These are phyloP conservation scores for Alternaria incomplexa DNA, from an alignment of 2,329 filamentous ascomycete species.

Conservation along the genomic window DNA sequence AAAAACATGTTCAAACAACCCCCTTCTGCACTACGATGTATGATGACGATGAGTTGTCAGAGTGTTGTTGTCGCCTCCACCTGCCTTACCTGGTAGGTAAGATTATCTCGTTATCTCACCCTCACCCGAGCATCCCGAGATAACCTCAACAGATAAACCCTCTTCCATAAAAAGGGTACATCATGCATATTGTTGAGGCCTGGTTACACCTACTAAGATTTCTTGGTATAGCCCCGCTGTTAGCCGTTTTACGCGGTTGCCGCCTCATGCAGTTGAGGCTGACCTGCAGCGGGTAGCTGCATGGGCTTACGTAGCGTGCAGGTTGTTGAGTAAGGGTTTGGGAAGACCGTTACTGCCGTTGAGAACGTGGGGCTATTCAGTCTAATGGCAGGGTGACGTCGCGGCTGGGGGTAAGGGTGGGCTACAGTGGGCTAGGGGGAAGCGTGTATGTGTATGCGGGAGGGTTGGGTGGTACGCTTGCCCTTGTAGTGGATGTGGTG, in stretches of 20 bases:
- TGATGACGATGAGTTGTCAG: too few species aligned
- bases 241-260: background rate
- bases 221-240: background rate
- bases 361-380: too few species aligned
- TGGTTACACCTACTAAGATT: background rate
- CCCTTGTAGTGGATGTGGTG: background rate
- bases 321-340: background rate
- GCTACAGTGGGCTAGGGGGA: too few species aligned
- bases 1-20: background rate
- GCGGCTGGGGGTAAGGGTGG: background rate
- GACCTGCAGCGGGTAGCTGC: conserved; percentile 13
- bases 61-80: too few species aligned
- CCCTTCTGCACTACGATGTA: background rate
- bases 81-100: too few species aligned
- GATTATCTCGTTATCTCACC: background rate
- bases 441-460: background rate
- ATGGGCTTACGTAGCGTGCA: background rate
- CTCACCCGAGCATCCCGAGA: background rate
- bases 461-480: background rate
- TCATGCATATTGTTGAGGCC: background rate
- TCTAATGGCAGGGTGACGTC: too few species aligned
- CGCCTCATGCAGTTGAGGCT: conserved; percentile 2
- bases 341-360: too few species aligned
- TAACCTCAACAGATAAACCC: conserved; percentile 5
- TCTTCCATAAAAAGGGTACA: background rate